These are phyloP conservation scores for Cyclotella cryptica DNA, from an alignment of 108 stramenopile species.

Conservation along the genomic window DNA sequence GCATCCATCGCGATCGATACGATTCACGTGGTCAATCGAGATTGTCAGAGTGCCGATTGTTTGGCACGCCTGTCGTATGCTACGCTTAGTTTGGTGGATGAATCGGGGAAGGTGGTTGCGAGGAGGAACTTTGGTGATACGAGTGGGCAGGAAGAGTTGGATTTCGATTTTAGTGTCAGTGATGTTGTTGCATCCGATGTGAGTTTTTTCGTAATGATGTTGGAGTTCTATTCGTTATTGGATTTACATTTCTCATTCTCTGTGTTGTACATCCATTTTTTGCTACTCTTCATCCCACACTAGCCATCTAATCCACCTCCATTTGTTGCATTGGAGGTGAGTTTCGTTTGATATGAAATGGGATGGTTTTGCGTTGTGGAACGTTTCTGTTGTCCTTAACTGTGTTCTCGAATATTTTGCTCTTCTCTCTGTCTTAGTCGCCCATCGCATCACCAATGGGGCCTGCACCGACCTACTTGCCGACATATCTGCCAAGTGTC, in stretches of 20 bases:
- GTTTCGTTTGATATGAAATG: not conserved
- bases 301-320: not conserved
- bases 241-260: not conserved
- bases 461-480: not conserved
- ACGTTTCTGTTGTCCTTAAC: no score
- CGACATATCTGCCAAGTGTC: not conserved
- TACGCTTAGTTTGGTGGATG: not conserved
- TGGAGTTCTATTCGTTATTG: not conserved
- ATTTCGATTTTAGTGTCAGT: not conserved
- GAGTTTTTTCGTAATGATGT: not conserved
- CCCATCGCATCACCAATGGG: not conserved
- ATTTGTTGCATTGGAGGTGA: not conserved
- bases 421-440: no score
- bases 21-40: conserved; percentile 5
- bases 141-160: not conserved
- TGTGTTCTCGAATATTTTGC: no score
- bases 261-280: no score
- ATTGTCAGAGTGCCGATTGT: conserved; percentile 3
- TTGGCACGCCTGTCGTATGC: not conserved
- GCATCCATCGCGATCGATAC: not conserved
- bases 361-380: no score
- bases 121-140: conserved; percentile 12
- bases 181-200: not conserved
- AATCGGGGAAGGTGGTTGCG: not conserved
- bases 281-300: not conserved